A percentile compares a stretch with the other conserved stretches of the same genome.
Conservation (phyloP, 2,329 filamentous ascomycete genomes). For the Clarireedia paspali region DNA sequence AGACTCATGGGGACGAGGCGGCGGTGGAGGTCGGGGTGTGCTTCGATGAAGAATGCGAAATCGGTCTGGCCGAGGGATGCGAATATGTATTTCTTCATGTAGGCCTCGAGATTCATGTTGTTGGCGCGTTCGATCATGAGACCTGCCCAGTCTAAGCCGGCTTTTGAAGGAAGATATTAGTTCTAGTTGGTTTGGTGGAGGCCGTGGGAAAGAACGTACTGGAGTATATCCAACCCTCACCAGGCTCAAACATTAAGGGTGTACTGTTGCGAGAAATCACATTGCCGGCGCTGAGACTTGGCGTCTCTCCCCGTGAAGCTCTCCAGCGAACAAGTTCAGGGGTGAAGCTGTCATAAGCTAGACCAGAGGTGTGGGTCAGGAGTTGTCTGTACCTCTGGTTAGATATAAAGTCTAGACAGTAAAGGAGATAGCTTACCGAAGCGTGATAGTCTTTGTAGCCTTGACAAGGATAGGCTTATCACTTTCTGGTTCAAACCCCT, state of each 20-base stretch:
- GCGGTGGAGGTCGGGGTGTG: constrained; percentile 1
- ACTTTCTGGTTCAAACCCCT: constrained; percentile 17
- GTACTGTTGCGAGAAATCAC: background rate
- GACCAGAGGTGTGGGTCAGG: constrained; percentile 20
- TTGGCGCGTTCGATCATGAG: constrained; percentile 36
- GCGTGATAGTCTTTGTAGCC: constrained; percentile 21
- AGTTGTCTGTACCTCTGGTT: constrained; percentile 8
- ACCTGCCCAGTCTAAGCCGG: constrained; percentile 46
- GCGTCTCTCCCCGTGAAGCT: constrained; percentile 9
- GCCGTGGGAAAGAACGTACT: constrained; percentile 42
- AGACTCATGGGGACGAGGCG: constrained; percentile 3
- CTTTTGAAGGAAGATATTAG: constrained; percentile 19
- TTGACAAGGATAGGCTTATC: constrained; percentile 15
- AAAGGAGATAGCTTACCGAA: constrained; percentile 16
- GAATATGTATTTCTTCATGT: constrained; percentile 18
- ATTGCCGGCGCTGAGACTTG: background rate
- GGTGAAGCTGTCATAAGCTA: constrained; percentile 15
- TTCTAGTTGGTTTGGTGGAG: background rate
- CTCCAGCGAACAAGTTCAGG: constrained; percentile 8
- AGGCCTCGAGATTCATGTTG: constrained; percentile 13
- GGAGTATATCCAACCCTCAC: constrained; percentile 52
- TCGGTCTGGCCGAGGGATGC: constrained; percentile 6
- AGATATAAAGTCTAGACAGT: background rate
- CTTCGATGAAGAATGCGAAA: constrained; percentile 13
- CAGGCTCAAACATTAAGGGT: constrained; percentile 57